Base-by-base conservation (phyloP, 148 eudicot genomes). In the Diospyros kaki region DNA sequence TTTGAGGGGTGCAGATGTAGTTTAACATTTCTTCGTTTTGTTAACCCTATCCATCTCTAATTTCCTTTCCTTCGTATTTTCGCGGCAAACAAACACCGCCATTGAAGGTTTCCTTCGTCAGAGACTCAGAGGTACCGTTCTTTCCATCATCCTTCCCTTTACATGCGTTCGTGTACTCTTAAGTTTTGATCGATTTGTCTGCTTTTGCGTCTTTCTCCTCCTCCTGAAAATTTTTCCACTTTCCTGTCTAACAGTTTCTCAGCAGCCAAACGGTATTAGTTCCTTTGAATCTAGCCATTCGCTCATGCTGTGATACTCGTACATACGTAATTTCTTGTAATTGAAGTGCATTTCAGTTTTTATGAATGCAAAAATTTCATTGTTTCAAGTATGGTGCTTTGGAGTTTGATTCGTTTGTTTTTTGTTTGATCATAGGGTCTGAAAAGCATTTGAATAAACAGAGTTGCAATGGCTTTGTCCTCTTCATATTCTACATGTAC, bases 391-490 rank as follows among this genome's bases (percentile, higher is more conserved):
- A n/a, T 40, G 12, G 41, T 14, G 61, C 48, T 41, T 55, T 55
- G 61, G 6, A n/a, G 9, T 53, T 28, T 1, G 54, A 17, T 7
- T 68, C 39, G 38, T 13, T 48, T 8, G 3, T 60, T 60, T 18
- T 56, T 4, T 69, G 28, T 42, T 55, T 8, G 39, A 0, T 56
- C 56, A 6, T n/a, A 55, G 73, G 73, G 50, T 14, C 51, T 70
- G 13, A 56, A 70, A 70, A 55, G 39, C 63, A 42, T 11, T 70
- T 41, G 50, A 70, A 55, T 51, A 8, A 70, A 56, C 63, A 70
- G 46, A 54, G 63, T 50, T 75, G 43, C 69, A 53, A 92, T 90
- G 95, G 91, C 87, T 15, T 44, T 82, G 15, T 79, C 86, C 0
- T 68, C 89, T 40, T 81, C 83, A 39, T 78, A 86, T 60, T 73